Conservation (phyloP, 1,139 yeast species). For the Yamadazyma dushanensis region DNA sequence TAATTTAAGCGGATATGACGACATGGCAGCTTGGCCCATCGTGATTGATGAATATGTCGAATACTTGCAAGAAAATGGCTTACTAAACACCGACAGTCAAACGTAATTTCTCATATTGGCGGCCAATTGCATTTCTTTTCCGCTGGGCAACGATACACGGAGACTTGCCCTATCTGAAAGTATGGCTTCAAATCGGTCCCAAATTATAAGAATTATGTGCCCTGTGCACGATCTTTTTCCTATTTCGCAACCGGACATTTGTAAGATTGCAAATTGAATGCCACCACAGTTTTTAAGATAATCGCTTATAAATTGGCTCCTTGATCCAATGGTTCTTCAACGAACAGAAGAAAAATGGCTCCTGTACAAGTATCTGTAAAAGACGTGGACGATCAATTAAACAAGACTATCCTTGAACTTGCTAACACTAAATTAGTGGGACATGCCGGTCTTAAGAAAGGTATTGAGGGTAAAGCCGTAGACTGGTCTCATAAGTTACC, state of each 20-base stretch:
- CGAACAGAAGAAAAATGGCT: conserved; percentile 8
- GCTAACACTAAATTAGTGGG: conserved; percentile 7
- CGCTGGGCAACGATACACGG: too few species aligned
- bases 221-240: neutral
- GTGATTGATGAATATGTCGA: conserved; percentile 83
- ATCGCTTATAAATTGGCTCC: too few species aligned
- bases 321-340: too few species aligned
- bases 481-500: conserved; percentile 20
- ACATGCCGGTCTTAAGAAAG: conserved; percentile 2
- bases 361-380: conserved; percentile 8
- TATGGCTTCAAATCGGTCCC: too few species aligned
- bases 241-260: neutral
- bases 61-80: conserved; percentile 37
- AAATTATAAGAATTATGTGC: too few species aligned
- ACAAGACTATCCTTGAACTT: conserved; percentile 8
- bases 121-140: too few species aligned
- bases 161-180: neutral
- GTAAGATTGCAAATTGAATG: conserved; percentile 1
- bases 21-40: conserved; percentile 89
- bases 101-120: too few species aligned
- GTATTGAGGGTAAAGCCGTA: conserved; percentile 7
- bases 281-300: conserved; percentile 4
- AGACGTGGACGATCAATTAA: conserved; percentile 3
- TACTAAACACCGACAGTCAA: too few species aligned
- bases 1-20: conserved; percentile 58